A percentile compares a stretch with the other conserved stretches of the same genome.
Evolutionary conservation across 1,139 yeast species (phyloP).

Genomic region (Fermentozyma sake): DNA sequence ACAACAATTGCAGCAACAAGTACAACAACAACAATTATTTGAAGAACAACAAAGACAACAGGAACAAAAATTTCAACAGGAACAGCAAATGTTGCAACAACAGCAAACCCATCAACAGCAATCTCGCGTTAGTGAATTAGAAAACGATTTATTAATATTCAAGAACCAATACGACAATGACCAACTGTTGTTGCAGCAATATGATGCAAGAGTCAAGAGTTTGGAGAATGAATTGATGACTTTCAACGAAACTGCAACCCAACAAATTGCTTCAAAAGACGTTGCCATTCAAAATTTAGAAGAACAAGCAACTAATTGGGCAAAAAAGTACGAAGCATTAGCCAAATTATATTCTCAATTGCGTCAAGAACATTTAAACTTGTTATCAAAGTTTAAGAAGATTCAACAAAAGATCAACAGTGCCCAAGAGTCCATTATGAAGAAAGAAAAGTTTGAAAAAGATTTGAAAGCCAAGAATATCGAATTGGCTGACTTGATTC

Average conservation of each 20-base stretch:
- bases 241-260: conserved; percentile 62
- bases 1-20: conserved; percentile 44
- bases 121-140: conserved; percentile 76
- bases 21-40: conserved; percentile 55
- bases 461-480: conserved; percentile 82
- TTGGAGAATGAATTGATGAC: conserved; percentile 70
- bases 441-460: conserved; percentile 77
- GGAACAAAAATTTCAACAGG: conserved; percentile 36
- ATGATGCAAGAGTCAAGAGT: conserved; percentile 79
- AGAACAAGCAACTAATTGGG: conserved; percentile 78
- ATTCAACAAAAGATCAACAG: conserved; percentile 87
- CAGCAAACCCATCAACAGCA: conserved; percentile 76
- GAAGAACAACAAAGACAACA: conserved; percentile 77
- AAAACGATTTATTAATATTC: conserved; percentile 71
- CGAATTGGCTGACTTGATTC: conserved; percentile 82
- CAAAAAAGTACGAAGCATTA: conserved; percentile 80
- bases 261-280: conserved; percentile 74
- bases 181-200: conserved; percentile 79
- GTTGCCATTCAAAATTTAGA: conserved; percentile 66
- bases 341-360: conserved; percentile 89
- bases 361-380: conserved; percentile 84
- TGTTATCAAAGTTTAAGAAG: conserved; percentile 75
- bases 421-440: conserved; percentile 87
- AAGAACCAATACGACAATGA: conserved; percentile 85
- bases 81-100: conserved; percentile 61